Evolutionary conservation across 225 moss, liverwort and hornwort genomes (phyloP).

Genomic region (Polytrichum formosum): DNA sequence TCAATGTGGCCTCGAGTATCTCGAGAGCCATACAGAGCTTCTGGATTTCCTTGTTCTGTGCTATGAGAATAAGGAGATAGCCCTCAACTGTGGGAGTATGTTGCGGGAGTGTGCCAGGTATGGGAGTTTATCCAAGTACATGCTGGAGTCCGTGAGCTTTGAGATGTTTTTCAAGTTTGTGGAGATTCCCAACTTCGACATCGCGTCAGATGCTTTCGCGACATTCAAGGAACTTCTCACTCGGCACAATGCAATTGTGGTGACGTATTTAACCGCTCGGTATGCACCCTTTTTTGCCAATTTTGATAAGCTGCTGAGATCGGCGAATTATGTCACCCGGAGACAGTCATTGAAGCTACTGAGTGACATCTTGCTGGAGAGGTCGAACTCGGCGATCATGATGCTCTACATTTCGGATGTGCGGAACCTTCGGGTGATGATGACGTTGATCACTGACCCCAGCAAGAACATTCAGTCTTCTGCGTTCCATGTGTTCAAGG

Average conservation of each 20-base stretch:
- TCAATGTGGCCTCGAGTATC: slow-evolving; percentile 73
- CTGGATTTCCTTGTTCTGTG: slow-evolving; percentile 97
- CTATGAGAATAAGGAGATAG: slow-evolving; percentile 93
- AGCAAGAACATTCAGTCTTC: slow-evolving; percentile 97
- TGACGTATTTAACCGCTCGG: slow-evolving; percentile 71
- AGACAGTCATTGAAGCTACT: slow-evolving; percentile 89
- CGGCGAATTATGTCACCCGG: slow-evolving; percentile 86
- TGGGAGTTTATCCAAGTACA: slow-evolving; percentile 72
- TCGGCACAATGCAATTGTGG: slow-evolving; percentile 74
- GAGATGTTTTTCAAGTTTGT: slow-evolving; percentile 98
- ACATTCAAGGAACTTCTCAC: slow-evolving; percentile 99
- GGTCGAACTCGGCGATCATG: slow-evolving; percentile 90
- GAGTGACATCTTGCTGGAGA: slow-evolving; percentile 87
- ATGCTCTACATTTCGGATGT: slow-evolving; percentile 96
- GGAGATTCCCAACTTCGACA: slow-evolving; percentile 91
- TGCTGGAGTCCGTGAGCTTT: slow-evolving; percentile 96
- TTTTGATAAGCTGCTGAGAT: slow-evolving; percentile 86
- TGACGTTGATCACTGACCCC: slow-evolving; percentile 92
- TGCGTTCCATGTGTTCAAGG: slow-evolving; percentile 97
- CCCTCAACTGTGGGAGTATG: slow-evolving; percentile 95
- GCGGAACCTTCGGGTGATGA: slow-evolving; percentile 95
- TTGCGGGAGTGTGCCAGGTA: slow-evolving; percentile 85
- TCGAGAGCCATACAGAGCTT: slow-evolving; percentile 78
- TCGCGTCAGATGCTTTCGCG: slow-evolving; percentile 93
- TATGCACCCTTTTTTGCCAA: slow-evolving; percentile 62